These are phyloP conservation scores for Rosa persica DNA, from an alignment of 306 rosid genomes.

Conservation along the genomic window DNA sequence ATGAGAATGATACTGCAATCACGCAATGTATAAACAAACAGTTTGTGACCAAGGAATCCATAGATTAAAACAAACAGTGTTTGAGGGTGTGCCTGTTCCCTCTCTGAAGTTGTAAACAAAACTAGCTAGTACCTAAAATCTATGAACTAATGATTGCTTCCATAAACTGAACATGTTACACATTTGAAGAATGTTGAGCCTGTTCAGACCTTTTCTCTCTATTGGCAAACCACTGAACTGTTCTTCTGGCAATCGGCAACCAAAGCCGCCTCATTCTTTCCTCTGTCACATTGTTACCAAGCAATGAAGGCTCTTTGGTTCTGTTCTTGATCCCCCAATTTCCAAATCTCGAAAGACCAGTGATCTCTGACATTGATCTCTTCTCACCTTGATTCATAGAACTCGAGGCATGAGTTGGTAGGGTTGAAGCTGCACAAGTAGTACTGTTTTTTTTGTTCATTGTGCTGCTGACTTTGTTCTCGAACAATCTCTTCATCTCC, in stretches of 20 bases:
- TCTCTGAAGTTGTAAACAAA: background rate
- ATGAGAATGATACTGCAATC: background rate
- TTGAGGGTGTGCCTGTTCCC: background rate
- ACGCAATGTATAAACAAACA: background rate
- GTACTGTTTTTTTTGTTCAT: slow-evolving; percentile 28
- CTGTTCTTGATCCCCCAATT: slow-evolving; percentile 39
- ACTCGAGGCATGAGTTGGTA: slow-evolving; percentile 33
- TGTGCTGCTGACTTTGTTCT: slow-evolving; percentile 47
- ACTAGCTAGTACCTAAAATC: background rate
- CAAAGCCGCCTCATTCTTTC: slow-evolving; percentile 71
- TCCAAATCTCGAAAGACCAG: slow-evolving; percentile 61
- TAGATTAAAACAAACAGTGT: background rate
- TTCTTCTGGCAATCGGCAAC: slow-evolving; percentile 85
- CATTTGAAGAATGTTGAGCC: slow-evolving; percentile 48
- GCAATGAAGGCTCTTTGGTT: slow-evolving; percentile 37
- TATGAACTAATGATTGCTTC: slow-evolving; percentile 3
- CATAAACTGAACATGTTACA: slow-evolving; percentile 30
- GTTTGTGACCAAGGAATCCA: slow-evolving; percentile 5
- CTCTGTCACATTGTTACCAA: slow-evolving; percentile 47
- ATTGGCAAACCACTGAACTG: slow-evolving; percentile 88
- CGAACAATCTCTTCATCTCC: slow-evolving; percentile 62
- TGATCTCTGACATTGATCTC: slow-evolving; percentile 88
- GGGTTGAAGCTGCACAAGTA: slow-evolving; percentile 26
- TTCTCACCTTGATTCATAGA: slow-evolving; percentile 39
- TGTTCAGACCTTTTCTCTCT: slow-evolving; percentile 67